Percentiles rank a stretch among this genome's conserved stretches.
These are phyloP conservation scores for Ceratonia siliqua DNA, from an alignment of 306 rosid species.

Conservation along the genomic window DNA sequence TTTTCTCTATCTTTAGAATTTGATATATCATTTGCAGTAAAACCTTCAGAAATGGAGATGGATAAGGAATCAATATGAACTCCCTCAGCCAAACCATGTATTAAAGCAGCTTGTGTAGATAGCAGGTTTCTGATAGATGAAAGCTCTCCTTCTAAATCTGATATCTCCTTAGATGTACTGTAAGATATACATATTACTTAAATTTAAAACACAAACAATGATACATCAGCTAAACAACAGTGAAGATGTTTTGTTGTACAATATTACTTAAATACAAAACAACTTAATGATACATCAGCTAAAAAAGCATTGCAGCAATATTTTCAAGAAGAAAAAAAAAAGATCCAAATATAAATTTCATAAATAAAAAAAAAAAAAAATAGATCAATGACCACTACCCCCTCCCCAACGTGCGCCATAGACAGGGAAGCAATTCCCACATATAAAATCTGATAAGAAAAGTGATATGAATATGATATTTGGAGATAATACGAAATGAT, in stretches of 20 bases:
- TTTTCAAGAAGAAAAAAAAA: not conserved
- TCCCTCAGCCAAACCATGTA: slow-evolving; percentile 96
- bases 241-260: not conserved
- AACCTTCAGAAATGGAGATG: slow-evolving; percentile 53
- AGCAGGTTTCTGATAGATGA: slow-evolving; percentile 93
- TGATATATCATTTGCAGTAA: slow-evolving; percentile 42
- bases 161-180: slow-evolving; percentile 98
- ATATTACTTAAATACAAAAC: slow-evolving; percentile 4
- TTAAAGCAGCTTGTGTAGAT: slow-evolving; percentile 92
- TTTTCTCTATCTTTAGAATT: slow-evolving; percentile 60
- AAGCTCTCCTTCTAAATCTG: slow-evolving; percentile 95
- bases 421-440: not conserved
- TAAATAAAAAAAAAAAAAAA: not conserved
- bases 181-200: slow-evolving; percentile 41
- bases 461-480: not conserved
- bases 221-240: slow-evolving; percentile 28
- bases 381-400: not conserved
- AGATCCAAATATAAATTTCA: not conserved
- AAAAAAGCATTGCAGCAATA: not conserved
- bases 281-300: not conserved
- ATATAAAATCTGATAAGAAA: too few species aligned
- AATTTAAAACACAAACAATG: slow-evolving; percentile 26
- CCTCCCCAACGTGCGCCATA: not conserved
- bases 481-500: not conserved
- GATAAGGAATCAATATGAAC: slow-evolving; percentile 67